Evolutionary conservation across 768 basidiomycete genomes (phyloP).

Genomic region (Saitozyma podzolica): DNA sequence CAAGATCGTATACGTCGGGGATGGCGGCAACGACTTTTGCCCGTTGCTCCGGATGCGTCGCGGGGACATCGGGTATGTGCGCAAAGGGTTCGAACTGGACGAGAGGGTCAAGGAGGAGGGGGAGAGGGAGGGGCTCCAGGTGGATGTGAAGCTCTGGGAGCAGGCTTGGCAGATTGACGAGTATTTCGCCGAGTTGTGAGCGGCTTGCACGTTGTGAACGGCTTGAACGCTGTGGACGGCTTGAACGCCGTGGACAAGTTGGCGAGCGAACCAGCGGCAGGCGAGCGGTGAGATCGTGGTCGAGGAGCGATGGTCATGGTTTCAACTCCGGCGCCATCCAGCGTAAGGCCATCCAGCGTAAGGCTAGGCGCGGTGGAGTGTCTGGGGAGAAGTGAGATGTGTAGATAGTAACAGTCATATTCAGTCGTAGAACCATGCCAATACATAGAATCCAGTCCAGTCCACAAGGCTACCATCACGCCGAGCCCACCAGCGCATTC

Average conservation of each 20-base stretch:
- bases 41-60: conserved; percentile 77
- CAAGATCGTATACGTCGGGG: conserved; percentile 84
- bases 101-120: conserved; percentile 75
- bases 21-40: conserved; percentile 94
- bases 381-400: no score
- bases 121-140: conserved; percentile 63
- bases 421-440: no score
- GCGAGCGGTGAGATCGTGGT: no score
- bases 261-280: no score
- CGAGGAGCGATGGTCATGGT: no score
- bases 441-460: no score
- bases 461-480: not conserved
- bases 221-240: no score
- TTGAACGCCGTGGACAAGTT: not conserved
- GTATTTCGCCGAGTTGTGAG: conserved; percentile 25
- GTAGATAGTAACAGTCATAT: no score
- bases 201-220: no score
- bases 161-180: conserved; percentile 98
- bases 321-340: no score
- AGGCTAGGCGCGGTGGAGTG: no score
- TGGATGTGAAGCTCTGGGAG: conserved; percentile 77
- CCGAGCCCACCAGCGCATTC: not conserved
- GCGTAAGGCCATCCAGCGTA: no score
- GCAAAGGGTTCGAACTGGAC: conserved; percentile 74
- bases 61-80: conserved; percentile 79